These are phyloP conservation scores for Rhizophora apiculata DNA, from an alignment of 345 rosid species.

Conservation along the genomic window DNA sequence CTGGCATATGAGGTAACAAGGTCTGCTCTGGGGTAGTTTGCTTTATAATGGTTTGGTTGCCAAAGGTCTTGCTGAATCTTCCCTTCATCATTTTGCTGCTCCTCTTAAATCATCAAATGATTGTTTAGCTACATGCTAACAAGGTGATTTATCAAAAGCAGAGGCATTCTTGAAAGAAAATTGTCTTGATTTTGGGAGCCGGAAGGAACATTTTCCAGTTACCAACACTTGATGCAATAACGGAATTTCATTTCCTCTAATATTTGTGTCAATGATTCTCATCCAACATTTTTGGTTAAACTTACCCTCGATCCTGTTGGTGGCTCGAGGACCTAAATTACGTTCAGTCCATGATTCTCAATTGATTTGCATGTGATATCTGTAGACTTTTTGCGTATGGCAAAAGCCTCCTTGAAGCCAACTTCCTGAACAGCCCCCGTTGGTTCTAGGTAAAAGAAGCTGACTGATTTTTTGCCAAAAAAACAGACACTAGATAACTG, in stretches of 20 bases:
- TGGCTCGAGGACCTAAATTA: background rate
- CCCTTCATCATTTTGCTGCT: slow-evolving; percentile 12
- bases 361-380: background rate
- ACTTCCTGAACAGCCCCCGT: too few relatives aligned
- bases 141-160: background rate
- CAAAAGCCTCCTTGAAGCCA: too few relatives aligned
- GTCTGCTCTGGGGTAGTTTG: slow-evolving; percentile 66
- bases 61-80: slow-evolving; percentile 5
- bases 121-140: slow-evolving; percentile 17
- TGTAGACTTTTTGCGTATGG: too few relatives aligned
- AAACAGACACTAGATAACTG: too few relatives aligned
- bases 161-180: slow-evolving; percentile 5
- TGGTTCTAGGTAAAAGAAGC: too few relatives aligned
- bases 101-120: slow-evolving; percentile 13
- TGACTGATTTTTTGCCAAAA: too few relatives aligned
- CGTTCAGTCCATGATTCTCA: background rate
- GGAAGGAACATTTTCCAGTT: slow-evolving; percentile 20
- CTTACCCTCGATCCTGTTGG: background rate
- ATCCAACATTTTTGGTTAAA: too few relatives aligned
- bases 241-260: background rate
- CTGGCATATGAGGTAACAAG: slow-evolving; percentile 84
- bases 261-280: background rate
- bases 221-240: background rate
- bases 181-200: background rate
- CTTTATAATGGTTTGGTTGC: background rate